Evolutionary conservation across 2,329 filamentous ascomycete genomes (phyloP), one percentile per base, ranked within the genome.

Genomic region (Berkeleyomyces basicola): DNA sequence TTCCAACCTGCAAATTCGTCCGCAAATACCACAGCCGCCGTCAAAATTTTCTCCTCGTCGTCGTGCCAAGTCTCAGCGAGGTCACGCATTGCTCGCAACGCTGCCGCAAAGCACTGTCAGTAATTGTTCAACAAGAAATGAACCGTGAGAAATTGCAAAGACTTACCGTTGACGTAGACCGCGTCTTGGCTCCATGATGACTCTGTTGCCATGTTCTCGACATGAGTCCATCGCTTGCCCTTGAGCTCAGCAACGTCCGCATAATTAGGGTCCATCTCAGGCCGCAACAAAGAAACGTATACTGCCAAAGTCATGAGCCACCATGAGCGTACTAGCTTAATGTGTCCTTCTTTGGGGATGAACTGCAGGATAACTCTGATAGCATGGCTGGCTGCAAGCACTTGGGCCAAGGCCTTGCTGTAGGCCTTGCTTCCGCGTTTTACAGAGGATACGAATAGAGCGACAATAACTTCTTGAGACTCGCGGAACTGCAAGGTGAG

Each of bases 311-410:
- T 83, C 49, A 96, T 80, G 4, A 99, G 75, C 88, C 90, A 96
- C 90, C 93, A 97, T 71, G 95, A 85, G 46, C 87, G 79, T 7
- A 97, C 78, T 3, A 99, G 75, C 31, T 76, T 76, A 55, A 90
- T 72, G 67, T 96, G 92, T 68, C 85, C 86, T 68, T 83, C 82
- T 11, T 79, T 73, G 0, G 90, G 90, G 9, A 96, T 75, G 43
- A 89, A 73, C 0, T 93, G 89, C 2, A 99, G 76, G 4, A 99
- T 74, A 33, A 95, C 82, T n/a, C 93, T 82, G 10, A 96, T 82
- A 0, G 93, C 92, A 71, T 99, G 90, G 65, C 86, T 91, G 23
- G 87, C 86, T 0, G 89, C 95, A 40, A 99, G 78, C 6, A 93
- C 72, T 70, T 96, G 90, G 3, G 88, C 84, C 49, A 91, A 73